Conservation (phyloP, 148 eudicot species). For the Beta vulgaris region DNA sequence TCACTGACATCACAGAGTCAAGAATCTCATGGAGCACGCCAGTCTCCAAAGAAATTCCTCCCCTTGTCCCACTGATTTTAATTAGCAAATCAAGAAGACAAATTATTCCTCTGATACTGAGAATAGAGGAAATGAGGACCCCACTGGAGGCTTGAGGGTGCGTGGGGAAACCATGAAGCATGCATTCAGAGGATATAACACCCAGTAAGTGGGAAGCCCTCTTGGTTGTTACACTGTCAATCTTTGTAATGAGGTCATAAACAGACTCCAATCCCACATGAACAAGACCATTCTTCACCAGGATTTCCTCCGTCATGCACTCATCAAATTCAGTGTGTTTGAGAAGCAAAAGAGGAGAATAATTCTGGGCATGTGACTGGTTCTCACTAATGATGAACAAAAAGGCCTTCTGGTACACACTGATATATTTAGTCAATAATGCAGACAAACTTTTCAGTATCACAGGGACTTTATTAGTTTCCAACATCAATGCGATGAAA, state of each 20-base stretch:
- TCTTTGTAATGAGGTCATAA: slow-evolving; percentile 48
- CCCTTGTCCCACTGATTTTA: slow-evolving; percentile 37
- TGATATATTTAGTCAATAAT: slow-evolving; percentile 50
- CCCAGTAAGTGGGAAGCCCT: slow-evolving; percentile 53
- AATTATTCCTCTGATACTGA: slow-evolving; percentile 61
- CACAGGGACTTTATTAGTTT: slow-evolving; percentile 39
- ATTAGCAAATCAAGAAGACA: slow-evolving; percentile 55
- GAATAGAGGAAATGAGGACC: slow-evolving; percentile 61
- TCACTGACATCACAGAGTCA: slow-evolving; percentile 60
- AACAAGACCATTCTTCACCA: slow-evolving; percentile 42
- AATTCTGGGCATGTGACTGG: slow-evolving; percentile 29
- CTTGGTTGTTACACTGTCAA: slow-evolving; percentile 46
- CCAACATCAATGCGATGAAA: slow-evolving; percentile 40
- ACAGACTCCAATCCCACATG: slow-evolving; percentile 50
- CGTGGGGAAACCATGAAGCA: slow-evolving; percentile 88
- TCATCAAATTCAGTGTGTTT: slow-evolving; percentile 67
- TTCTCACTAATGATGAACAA: slow-evolving; percentile 38
- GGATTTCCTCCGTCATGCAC: slow-evolving; percentile 50
- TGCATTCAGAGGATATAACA: slow-evolving; percentile 58
- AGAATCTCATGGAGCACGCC: slow-evolving; percentile 60
- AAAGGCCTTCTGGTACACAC: slow-evolving; percentile 63
- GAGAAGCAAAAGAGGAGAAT: slow-evolving; percentile 59
- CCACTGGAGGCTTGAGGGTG: slow-evolving; percentile 55
- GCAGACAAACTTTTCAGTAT: slow-evolving; percentile 54
- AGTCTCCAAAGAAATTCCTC: slow-evolving; percentile 37